A percentile compares a stretch with the other conserved stretches of the same genome.
Evolutionary conservation across 495 filamentous ascomycete species (phyloP).

Genomic region (Niebla homalea): DNA sequence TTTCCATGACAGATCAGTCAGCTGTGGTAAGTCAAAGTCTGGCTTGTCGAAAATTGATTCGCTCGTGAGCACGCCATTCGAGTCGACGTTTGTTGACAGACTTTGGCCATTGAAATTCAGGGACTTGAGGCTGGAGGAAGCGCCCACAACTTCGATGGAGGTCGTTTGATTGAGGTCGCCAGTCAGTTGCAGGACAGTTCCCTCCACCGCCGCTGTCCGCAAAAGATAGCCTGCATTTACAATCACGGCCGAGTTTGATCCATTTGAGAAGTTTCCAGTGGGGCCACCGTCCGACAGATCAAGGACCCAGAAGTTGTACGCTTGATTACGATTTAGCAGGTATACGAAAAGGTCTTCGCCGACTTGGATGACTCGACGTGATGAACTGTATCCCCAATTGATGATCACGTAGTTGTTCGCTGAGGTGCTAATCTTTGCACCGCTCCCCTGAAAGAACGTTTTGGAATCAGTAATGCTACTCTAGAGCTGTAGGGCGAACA

Average conservation of each 20-base stretch:
- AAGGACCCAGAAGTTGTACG: constrained; percentile 63
- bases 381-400: constrained; percentile 40
- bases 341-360: constrained; percentile 40
- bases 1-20: constrained; percentile 52
- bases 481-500: no score
- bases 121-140: constrained; percentile 32
- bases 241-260: constrained; percentile 41
- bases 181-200: constrained; percentile 40
- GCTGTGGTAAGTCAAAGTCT: constrained; percentile 36
- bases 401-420: constrained; percentile 35
- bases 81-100: constrained; percentile 26
- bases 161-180: constrained; percentile 64
- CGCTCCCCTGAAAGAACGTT: constrained; percentile 11
- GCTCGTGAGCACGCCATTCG: constrained; percentile 39
- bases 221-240: constrained; percentile 67
- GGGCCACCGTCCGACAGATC: constrained; percentile 30
- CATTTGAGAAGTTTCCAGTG: constrained; percentile 25
- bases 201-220: constrained; percentile 42
- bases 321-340: constrained; percentile 55
- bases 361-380: constrained; percentile 41
- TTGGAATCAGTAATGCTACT: no score
- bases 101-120: constrained; percentile 48
- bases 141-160: constrained; percentile 51
- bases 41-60: constrained; percentile 41
- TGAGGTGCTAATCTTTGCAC: constrained; percentile 28